Conservation (phyloP, 495 filamentous ascomycete genomes). For the Xylaria venustula region DNA sequence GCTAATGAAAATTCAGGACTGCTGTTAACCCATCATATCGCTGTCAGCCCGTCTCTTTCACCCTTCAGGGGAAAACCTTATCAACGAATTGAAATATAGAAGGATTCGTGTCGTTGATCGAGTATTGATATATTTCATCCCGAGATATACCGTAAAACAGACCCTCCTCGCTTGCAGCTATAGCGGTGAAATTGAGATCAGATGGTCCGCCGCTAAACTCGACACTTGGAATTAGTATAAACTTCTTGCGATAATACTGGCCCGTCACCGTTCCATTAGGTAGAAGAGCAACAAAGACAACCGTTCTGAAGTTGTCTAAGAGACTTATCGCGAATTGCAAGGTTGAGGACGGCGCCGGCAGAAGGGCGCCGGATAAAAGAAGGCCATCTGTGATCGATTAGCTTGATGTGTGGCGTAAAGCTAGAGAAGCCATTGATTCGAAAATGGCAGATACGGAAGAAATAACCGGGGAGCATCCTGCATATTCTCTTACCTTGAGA, state of each 20-base stretch:
- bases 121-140: slow-evolving; percentile 18
- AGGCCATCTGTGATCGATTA: background rate
- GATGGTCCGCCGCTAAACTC: slow-evolving; percentile 15
- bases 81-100: slow-evolving; percentile 7
- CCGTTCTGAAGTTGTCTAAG: slow-evolving; percentile 2
- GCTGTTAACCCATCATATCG: too few species aligned
- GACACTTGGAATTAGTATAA: slow-evolving; percentile 6
- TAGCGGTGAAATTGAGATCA: slow-evolving; percentile 18
- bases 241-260: background rate
- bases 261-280: slow-evolving; percentile 21
- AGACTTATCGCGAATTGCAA: slow-evolving; percentile 15
- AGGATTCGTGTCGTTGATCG: background rate
- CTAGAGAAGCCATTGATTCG: too few species aligned
- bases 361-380: background rate
- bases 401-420: background rate
- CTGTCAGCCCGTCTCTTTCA: too few species aligned
- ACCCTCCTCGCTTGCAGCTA: slow-evolving; percentile 11
- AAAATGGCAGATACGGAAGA: background rate
- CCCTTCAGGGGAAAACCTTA: slow-evolving; percentile 16
- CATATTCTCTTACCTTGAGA: background rate
- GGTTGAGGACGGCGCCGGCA: slow-evolving; percentile 8
- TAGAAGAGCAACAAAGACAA: slow-evolving; percentile 9
- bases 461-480: background rate
- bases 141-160: slow-evolving; percentile 19
- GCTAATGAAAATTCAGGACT: too few species aligned